Conservation (phyloP, 2,329 filamentous ascomycete genomes). For the Fonsecaea monophora region DNA sequence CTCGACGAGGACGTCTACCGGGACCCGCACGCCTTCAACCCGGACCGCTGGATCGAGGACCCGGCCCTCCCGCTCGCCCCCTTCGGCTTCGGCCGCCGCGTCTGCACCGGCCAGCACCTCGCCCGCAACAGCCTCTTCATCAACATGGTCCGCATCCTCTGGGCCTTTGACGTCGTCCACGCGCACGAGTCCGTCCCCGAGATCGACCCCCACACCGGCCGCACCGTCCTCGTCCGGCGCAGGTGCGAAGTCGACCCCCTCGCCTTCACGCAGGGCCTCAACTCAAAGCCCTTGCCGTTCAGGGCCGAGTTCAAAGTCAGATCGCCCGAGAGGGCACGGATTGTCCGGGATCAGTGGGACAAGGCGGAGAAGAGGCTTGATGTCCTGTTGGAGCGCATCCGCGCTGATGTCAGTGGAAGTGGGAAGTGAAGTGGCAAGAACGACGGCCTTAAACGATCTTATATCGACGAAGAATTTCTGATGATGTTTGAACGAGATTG, state of each 20-base stretch:
- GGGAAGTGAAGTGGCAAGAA: neutral
- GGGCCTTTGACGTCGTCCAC: slow-evolving; percentile 26
- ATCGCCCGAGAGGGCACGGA: neutral
- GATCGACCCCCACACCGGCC: neutral
- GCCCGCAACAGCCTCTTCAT: slow-evolving; percentile 53
- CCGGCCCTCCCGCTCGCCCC: slow-evolving; percentile 56
- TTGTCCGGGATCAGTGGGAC: neutral
- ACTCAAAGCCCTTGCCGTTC: slow-evolving; percentile 32
- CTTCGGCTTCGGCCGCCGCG: slow-evolving; percentile 63
- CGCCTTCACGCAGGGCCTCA: slow-evolving; percentile 34
- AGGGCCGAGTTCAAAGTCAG: slow-evolving; percentile 12
- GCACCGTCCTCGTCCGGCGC: neutral
- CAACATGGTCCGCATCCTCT: slow-evolving; percentile 60
- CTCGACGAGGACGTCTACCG: slow-evolving; percentile 51
- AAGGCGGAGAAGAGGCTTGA: neutral
- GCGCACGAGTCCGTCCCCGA: neutral
- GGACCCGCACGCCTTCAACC: slow-evolving; percentile 50
- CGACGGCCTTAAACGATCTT: neutral
- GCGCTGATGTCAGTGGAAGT: neutral
- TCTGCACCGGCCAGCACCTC: slow-evolving; percentile 49
- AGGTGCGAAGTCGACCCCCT: slow-evolving; percentile 54
- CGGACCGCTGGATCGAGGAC: slow-evolving; percentile 42
- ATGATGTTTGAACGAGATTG: neutral
- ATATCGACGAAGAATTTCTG: neutral
- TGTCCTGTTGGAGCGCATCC: neutral